Conservation (phyloP, 176 grass and related monocot species). For the Zoysia pacifica region DNA sequence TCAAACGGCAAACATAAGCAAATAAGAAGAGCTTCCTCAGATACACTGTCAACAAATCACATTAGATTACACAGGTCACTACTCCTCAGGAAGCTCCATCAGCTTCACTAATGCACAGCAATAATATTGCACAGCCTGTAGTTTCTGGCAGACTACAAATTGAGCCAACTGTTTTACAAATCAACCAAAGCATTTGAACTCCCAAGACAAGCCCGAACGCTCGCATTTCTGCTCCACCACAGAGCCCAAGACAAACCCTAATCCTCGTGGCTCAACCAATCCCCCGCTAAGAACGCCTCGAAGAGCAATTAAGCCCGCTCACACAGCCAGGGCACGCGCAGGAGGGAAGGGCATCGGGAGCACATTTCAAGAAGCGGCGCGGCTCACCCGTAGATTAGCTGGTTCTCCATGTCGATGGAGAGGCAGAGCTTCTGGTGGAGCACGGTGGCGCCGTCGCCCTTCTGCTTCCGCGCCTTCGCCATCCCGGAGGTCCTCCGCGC, state of each 20-base stretch:
- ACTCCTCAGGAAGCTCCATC: neutral
- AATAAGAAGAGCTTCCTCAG: neutral
- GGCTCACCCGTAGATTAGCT: slow-evolving; percentile 85
- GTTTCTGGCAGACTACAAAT: neutral
- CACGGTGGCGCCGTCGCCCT: slow-evolving; percentile 72
- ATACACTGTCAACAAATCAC: slow-evolving; percentile 2
- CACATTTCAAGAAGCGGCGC: slow-evolving; percentile 23
- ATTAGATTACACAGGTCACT: slow-evolving; percentile 14
- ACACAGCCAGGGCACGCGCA: neutral
- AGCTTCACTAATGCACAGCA: neutral
- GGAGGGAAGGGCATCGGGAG: neutral
- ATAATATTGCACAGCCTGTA: slow-evolving; percentile 3
- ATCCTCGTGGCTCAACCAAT: neutral
- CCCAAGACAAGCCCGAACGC: slow-evolving; percentile 23
- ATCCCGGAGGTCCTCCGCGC: slow-evolving; percentile 39
- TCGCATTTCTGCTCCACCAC: neutral
- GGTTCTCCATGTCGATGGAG: slow-evolving; percentile 90
- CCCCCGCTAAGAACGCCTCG: neutral
- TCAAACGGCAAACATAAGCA: neutral
- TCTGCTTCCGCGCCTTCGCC: slow-evolving; percentile 94
- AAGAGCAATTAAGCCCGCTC: slow-evolving; percentile 35
- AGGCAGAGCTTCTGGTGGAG: slow-evolving; percentile 96
- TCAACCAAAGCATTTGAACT: slow-evolving; percentile 29
- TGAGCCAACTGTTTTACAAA: slow-evolving; percentile 16
- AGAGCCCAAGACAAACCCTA: slow-evolving; percentile 48